Conservation (phyloP, 305 asterid species). For the Solanum hybrid region DNA sequence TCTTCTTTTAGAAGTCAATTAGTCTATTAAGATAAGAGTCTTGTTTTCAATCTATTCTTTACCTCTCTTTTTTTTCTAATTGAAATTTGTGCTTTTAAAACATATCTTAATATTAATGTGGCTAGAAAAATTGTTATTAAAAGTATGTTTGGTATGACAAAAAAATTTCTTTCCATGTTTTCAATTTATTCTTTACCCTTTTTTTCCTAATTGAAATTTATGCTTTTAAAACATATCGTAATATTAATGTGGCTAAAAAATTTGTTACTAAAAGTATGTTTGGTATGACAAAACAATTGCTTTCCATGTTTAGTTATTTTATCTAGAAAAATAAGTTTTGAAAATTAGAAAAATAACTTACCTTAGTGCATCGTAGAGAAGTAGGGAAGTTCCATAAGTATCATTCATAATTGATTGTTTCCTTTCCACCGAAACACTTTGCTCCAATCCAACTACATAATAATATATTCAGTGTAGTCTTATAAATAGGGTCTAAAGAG, state of each 20-base stretch:
- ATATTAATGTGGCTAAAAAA: not conserved
- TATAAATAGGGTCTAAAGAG: not conserved
- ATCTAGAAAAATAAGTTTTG: not conserved
- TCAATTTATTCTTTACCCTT: not conserved
- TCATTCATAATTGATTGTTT: not conserved
- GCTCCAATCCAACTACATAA: not conserved
- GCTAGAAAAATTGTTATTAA: not conserved
- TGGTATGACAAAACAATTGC: not conserved
- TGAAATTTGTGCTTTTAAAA: not conserved
- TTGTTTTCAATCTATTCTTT: not conserved
- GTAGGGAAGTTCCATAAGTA: not conserved
- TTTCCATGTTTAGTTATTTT: not conserved
- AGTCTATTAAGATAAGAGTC: not conserved
- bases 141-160: not conserved
- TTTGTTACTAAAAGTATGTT: not conserved
- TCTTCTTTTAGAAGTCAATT: not conserved
- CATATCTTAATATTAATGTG: not conserved
- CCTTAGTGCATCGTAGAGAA: not conserved
- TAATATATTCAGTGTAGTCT: not conserved
- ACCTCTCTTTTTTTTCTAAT: not conserved
- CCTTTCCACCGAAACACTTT: not conserved
- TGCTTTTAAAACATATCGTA: not conserved
- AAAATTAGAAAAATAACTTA: not conserved
- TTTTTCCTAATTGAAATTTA: not conserved
- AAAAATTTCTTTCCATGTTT: not conserved